phyloP scores from a whole-genome alignment of 306 rosid species.

The Prunus salicina region DNA sequence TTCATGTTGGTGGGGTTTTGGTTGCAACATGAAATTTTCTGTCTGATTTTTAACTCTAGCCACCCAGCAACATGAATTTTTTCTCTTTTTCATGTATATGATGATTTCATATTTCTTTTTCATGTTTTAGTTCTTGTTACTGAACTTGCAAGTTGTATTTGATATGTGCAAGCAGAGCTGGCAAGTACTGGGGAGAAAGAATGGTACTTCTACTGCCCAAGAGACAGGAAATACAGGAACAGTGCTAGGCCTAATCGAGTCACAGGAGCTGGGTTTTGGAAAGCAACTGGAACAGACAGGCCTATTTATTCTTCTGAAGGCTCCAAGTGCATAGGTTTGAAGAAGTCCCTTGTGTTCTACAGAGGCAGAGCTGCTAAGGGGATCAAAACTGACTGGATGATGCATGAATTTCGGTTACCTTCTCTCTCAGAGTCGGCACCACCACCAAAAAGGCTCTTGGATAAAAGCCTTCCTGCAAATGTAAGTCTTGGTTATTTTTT shows the following conservation, averaged over 20 bases:
- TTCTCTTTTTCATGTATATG: too few species aligned
- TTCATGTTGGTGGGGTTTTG: neutral
- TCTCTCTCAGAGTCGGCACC: conserved; percentile 30
- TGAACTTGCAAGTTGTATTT: neutral
- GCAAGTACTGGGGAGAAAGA: conserved; percentile 72
- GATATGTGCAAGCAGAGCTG: conserved; percentile 41
- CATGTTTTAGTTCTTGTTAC: neutral
- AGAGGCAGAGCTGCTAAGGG: conserved; percentile 82
- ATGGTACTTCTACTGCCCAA: conserved; percentile 81
- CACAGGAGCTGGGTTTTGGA: conserved; percentile 80
- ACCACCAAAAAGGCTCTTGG: conserved; percentile 41
- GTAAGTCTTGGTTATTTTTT: conserved; percentile 33
- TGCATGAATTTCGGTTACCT: conserved; percentile 86
- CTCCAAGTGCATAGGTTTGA: conserved; percentile 66
- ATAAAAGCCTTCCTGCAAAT: conserved; percentile 49
- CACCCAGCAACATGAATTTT: too few species aligned
- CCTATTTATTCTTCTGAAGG: conserved; percentile 70
- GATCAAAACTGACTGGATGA: conserved; percentile 87
- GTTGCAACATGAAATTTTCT: too few species aligned
- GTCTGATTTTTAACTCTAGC: too few species aligned
- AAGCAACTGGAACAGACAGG: conserved; percentile 82
- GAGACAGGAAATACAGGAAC: conserved; percentile 73
- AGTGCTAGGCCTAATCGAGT: conserved; percentile 78
- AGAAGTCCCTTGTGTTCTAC: conserved; percentile 83
- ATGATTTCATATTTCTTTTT: too few species aligned